phyloP scores from a whole-genome alignment of 495 filamentous ascomycete genomes.

The Trypethelium eluteriae region DNA sequence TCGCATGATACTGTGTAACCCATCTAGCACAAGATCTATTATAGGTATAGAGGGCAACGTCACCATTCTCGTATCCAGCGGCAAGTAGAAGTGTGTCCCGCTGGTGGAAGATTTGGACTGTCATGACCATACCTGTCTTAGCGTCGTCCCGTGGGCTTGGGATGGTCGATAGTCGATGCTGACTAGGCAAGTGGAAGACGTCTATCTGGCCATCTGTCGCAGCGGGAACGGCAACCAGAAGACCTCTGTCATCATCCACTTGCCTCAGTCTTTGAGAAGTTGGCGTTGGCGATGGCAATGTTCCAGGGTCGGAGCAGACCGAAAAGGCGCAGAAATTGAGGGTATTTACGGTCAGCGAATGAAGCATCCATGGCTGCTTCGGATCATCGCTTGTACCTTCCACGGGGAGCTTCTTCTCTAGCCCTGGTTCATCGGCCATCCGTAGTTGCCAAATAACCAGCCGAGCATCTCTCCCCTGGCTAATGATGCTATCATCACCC shows the following conservation, averaged over 20 bases:
- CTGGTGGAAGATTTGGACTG: constrained; percentile 55
- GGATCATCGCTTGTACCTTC: constrained; percentile 41
- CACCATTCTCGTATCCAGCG: constrained; percentile 84
- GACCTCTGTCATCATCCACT: background rate
- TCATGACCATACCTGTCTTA: constrained; percentile 88
- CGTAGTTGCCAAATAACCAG: constrained; percentile 75
- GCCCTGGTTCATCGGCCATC: constrained; percentile 48
- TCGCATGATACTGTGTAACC: constrained; percentile 56
- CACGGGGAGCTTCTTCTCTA: constrained; percentile 67
- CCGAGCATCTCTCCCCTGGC: constrained; percentile 85
- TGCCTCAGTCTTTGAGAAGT: constrained; percentile 16
- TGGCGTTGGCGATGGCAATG: background rate
- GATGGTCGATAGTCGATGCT: constrained; percentile 60
- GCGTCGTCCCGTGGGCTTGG: constrained; percentile 42
- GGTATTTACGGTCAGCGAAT: constrained; percentile 79
- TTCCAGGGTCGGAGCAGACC: constrained; percentile 39
- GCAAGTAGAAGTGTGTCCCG: constrained; percentile 43
- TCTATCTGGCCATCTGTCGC: constrained; percentile 52
- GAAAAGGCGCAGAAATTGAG: constrained; percentile 94
- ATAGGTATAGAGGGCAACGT: constrained; percentile 52
- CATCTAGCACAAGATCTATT: constrained; percentile 40
- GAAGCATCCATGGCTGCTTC: constrained; percentile 71
- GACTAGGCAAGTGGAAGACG: constrained; percentile 75
- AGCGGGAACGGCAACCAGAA: constrained; percentile 33
- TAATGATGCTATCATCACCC: constrained; percentile 47